Base-by-base conservation (phyloP, 305 asterid species). In the Fraxinus angustifolia region DNA sequence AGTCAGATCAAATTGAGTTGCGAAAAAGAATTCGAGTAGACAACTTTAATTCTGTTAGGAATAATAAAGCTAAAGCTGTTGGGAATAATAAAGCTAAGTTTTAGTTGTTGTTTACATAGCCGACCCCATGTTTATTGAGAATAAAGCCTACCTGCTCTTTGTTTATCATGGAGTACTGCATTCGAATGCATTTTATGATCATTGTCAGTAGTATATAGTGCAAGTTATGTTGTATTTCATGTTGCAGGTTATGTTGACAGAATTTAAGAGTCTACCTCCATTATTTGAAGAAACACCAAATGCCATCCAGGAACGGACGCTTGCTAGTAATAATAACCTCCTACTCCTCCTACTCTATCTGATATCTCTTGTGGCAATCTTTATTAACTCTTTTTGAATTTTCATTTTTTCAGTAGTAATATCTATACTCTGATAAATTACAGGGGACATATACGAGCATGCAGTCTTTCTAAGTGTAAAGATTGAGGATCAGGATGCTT, bases 371-470 rank as follows among this genome's bases (percentile, higher is more conserved):
- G 31, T 42, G 70, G 56, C 17, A 8, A 48, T 4, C 79, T 42
- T 53, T 4, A 23, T 10, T 79, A 42, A 2, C 42, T 31, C 30
- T 19, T 48, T 26, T 76, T 53, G 7, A 4, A 6, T 19, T 75
- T 62, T 71, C 23, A 16, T 71, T 8, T 80, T 14, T 35, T 56
- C 89, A 53, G 26, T 56, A 89, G 89, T 89, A 85, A 83, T 50
- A 8, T 53, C 80, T 81, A 3, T 26, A n/a, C 21, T 72, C 53
- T 75, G 17, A 16, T 79, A 17, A 56, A 56, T 71, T 86, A 71
- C 86, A 96, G 99, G 98, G 89, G 98, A 94, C 81, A 90, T 96
- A 81, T 96, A 90, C 53, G 98, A 96, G 91, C 97, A 91, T 85
- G 99, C 98, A 35, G 97, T 96, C 81, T 87, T 94, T 79, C 85